Evolutionary conservation across 2,329 filamentous ascomycete genomes (phyloP), one percentile per base, ranked within the genome.

Genomic region (Cercospora zeae-maydis): DNA sequence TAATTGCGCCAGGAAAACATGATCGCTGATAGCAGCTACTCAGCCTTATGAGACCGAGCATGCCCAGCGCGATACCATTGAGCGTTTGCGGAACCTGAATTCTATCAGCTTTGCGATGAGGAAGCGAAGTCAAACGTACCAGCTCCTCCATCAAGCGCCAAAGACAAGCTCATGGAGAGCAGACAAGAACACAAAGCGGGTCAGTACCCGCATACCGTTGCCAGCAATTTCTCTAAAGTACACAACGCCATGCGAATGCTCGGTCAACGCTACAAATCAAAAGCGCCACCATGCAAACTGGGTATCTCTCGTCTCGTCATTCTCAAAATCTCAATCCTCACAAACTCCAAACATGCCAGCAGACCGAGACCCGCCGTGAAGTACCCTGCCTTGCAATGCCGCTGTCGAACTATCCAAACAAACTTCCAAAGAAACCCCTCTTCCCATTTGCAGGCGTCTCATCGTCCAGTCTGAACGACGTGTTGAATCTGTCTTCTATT

Each of bases 401-500:
- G 42, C 42, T 47, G 42, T 47, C 42, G 49, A 31, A 31, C 16
- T 21, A 59, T 3, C 57, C 57, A 42, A 59, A 59, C 21, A 59
- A 37, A 37, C 45, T 39, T n/a, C 51, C 57, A 27, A 57, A 56
- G 39, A 63, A 53, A 4, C 59, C 56, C 16, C 55, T 60, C 56
- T 58, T 54, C 57, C 52, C 59, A 42, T 21, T 31, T 4, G 31
- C 33, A 33, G 57, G 57, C 8, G 16, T 13, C 24, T 57, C 51
- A 55, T 69, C 67, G 5, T 64, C 55, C 51, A 69, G 52, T 11
- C 49, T 57, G 42, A 69, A 69, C 2, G 63, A 64, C 8, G 62
- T 63, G 14, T 39, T 55, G 21, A 69, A 69, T 33, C 67, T 37
- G 13, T 68, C 67, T 59, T 69, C 67, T 24, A 69, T 53, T 33